Percentiles rank a stretch among this genome's conserved stretches.
phyloP scores from a whole-genome alignment of 2,329 filamentous ascomycete species.

The Fusarium dlaminii region DNA sequence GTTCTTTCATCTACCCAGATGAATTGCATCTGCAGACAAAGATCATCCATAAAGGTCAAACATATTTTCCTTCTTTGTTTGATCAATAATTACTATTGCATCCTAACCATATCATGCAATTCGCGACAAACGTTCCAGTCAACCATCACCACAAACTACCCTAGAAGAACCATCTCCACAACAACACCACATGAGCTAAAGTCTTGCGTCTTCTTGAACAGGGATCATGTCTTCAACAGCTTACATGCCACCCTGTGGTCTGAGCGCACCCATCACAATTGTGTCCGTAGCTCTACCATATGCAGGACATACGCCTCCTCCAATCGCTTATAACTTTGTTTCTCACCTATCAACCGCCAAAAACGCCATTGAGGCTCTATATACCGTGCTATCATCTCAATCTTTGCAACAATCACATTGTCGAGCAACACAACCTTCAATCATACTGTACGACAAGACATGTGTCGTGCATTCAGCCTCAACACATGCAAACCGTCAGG shows the following conservation, averaged over 20 bases:
- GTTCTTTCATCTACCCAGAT: too few relatives aligned
- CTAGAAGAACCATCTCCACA: constrained; percentile 6
- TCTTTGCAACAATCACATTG: not conserved
- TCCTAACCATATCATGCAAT: not conserved
- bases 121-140: not conserved
- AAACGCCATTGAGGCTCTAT: not conserved
- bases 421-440: not conserved
- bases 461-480: constrained; percentile 5
- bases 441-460: not conserved
- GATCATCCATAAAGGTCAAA: not conserved
- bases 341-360: not conserved
- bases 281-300: not conserved
- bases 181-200: not conserved
- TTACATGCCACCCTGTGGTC: constrained; percentile 16
- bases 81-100: not conserved
- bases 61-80: not conserved
- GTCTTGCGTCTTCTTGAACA: not conserved
- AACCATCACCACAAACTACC: not conserved
- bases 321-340: not conserved
- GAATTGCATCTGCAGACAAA: not conserved
- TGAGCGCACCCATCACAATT: constrained; percentile 17
- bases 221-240: constrained; percentile 16
- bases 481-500: not conserved
- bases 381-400: not conserved
- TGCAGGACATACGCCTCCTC: not conserved